Evolutionary conservation across 192 early-diverging fungal species (phyloP).

Genomic region (Podila verticillata): DNA sequence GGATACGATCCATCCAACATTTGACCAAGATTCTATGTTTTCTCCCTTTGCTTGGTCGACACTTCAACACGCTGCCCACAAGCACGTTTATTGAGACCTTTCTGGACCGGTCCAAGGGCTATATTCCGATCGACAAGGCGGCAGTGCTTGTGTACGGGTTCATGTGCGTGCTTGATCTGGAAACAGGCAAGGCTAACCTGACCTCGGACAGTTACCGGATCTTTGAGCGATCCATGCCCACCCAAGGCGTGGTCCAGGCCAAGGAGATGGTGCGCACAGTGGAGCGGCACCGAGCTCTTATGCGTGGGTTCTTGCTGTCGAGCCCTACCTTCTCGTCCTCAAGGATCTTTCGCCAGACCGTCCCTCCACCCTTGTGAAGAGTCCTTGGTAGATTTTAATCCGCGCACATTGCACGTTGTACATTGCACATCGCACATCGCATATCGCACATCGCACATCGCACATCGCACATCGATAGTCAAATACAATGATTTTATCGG

Average conservation of each 20-base stretch:
- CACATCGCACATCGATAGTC: too few species aligned
- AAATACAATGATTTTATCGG: too few species aligned
- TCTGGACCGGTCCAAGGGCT: constrained; percentile 36
- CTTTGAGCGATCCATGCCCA: constrained; percentile 48
- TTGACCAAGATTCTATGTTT: constrained; percentile 32
- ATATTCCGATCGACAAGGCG: constrained; percentile 38
- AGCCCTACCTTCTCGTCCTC: constrained; percentile 20
- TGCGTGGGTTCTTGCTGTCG: constrained; percentile 17
- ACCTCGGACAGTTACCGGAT: constrained; percentile 36
- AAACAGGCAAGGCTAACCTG: constrained; percentile 43
- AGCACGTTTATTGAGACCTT: constrained; percentile 44
- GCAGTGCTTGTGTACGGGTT: constrained; percentile 50
- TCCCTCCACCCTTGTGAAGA: not conserved
- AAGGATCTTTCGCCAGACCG: constrained; percentile 7
- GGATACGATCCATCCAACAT: constrained; percentile 12
- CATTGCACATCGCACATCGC: too few species aligned
- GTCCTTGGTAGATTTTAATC: too few species aligned
- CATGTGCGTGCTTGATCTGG: constrained; percentile 45
- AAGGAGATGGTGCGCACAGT: constrained; percentile 35
- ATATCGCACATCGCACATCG: too few species aligned
- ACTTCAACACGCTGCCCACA: constrained; percentile 33
- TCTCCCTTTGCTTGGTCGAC: constrained; percentile 40
- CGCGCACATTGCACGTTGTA: too few species aligned
- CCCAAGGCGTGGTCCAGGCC: constrained; percentile 31
- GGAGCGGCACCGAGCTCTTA: constrained; percentile 24